phyloP scores from a whole-genome alignment of 768 basidiomycete genomes.

The Suillus lakei region DNA sequence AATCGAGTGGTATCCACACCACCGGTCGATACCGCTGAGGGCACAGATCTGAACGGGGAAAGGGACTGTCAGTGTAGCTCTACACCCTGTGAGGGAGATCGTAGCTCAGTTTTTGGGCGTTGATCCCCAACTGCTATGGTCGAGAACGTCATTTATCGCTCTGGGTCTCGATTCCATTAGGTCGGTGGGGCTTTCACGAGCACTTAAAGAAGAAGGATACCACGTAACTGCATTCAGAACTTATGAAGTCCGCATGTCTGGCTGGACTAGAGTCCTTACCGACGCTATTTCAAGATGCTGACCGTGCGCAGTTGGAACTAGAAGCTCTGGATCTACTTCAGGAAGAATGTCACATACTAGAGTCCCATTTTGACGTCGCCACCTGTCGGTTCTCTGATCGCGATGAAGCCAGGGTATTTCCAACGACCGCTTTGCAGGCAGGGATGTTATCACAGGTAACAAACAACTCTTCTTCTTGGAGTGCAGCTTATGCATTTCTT shows the following conservation, averaged over 20 bases:
- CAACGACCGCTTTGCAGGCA: slow-evolving; percentile 49
- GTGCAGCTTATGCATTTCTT: background rate
- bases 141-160: slow-evolving; percentile 43
- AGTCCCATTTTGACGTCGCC: slow-evolving; percentile 15
- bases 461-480: background rate
- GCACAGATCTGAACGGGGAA: background rate
- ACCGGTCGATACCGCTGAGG: background rate
- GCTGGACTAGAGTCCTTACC: slow-evolving; percentile 9
- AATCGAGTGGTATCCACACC: background rate
- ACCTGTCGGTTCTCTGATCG: slow-evolving; percentile 23
- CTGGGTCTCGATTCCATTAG: slow-evolving; percentile 54
- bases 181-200: slow-evolving; percentile 47
- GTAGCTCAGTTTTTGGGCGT: slow-evolving; percentile 25
- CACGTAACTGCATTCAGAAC: slow-evolving; percentile 39
- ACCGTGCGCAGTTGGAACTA: background rate
- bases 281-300: background rate
- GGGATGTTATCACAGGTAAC: slow-evolving; percentile 56
- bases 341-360: slow-evolving; percentile 5
- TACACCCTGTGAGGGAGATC: slow-evolving; percentile 18
- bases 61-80: slow-evolving; percentile 1
- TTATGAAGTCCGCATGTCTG: slow-evolving; percentile 33
- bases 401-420: slow-evolving; percentile 42
- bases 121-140: slow-evolving; percentile 16
- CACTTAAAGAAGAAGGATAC: slow-evolving; percentile 38
- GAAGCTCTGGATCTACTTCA: slow-evolving; percentile 11